These are phyloP conservation scores for Zasmidium angulare DNA, from an alignment of 2,329 filamentous ascomycete genomes.

Conservation along the genomic window DNA sequence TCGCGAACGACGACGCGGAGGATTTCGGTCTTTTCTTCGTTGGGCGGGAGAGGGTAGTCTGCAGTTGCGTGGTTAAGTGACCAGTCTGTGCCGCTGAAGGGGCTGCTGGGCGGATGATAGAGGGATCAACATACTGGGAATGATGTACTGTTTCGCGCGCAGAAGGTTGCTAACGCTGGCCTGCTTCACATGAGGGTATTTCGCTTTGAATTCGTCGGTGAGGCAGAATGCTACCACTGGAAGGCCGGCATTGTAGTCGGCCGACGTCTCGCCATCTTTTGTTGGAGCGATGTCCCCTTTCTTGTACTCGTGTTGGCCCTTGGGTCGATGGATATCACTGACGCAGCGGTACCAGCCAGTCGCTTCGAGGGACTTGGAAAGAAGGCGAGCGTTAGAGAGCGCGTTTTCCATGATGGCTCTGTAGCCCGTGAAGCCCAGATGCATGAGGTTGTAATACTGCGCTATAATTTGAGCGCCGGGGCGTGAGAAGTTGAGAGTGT, in stretches of 20 bases:
- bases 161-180: constrained; percentile 62
- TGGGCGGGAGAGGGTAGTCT: constrained; percentile 63
- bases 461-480: constrained; percentile 68
- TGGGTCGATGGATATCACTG: constrained; percentile 62
- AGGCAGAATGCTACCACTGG: constrained; percentile 69
- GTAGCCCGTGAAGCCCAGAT: constrained; percentile 67
- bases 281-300: constrained; percentile 45
- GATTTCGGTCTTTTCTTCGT: constrained; percentile 63
- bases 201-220: constrained; percentile 59
- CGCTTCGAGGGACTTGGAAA: constrained; percentile 63
- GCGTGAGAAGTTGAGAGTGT: constrained; percentile 71
- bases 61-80: background rate
- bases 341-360: constrained; percentile 67
- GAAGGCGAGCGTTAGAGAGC: constrained; percentile 62
- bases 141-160: constrained; percentile 68
- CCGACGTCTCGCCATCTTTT: constrained; percentile 52
- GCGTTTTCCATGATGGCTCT: constrained; percentile 65
- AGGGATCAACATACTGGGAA: constrained; percentile 53
- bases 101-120: background rate
- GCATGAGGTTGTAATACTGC: constrained; percentile 73
- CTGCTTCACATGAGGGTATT: constrained; percentile 65
- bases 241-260: constrained; percentile 63
- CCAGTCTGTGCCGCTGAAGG: too few relatives aligned
- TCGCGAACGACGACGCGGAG: constrained; percentile 67
- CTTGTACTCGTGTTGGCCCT: constrained; percentile 46